These are phyloP conservation scores for Keqinozyma sinolaborantium DNA, from an alignment of 1,139 yeast genomes.

Conservation along the genomic window DNA sequence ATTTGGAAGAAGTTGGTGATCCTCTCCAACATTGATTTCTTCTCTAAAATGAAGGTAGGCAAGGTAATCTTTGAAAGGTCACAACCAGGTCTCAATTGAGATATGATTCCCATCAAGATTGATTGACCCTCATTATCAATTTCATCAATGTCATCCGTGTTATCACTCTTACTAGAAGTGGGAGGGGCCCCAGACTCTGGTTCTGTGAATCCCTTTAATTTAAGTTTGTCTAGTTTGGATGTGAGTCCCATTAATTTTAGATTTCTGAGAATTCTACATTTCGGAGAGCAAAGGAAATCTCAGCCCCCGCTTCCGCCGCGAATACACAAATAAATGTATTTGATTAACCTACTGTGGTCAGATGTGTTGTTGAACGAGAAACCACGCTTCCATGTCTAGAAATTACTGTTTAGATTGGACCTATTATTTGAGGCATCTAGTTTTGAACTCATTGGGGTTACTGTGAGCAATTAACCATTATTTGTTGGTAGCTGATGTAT, in stretches of 20 bases:
- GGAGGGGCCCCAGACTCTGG: conserved; percentile 1
- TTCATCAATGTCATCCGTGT: conserved; percentile 77
- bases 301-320: too few species aligned
- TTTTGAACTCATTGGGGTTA: too few species aligned
- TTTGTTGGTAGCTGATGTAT: too few species aligned
- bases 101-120: conserved; percentile 78
- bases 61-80: conserved; percentile 87
- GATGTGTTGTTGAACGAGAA: too few species aligned
- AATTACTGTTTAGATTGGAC: too few species aligned
- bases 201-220: conserved; percentile 11
- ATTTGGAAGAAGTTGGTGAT: conserved; percentile 86
- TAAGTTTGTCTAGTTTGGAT: conserved; percentile 31
- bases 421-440: too few species aligned
- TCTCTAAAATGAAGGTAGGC: conserved; percentile 91
- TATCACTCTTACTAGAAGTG: conserved; percentile 5
- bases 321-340: too few species aligned
- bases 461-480: too few species aligned
- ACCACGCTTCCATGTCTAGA: too few species aligned
- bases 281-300: not conserved
- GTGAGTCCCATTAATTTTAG: conserved; percentile 41
- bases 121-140: conserved; percentile 87
- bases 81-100: conserved; percentile 90
- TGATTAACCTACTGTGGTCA: too few species aligned
- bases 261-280: not conserved
- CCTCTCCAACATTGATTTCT: conserved; percentile 94